A percentile compares a stretch with the other conserved stretches of the same genome.
These are phyloP conservation scores for Neofusicoccum ribis DNA, from an alignment of 2,329 filamentous ascomycete species.

Conservation along the genomic window DNA sequence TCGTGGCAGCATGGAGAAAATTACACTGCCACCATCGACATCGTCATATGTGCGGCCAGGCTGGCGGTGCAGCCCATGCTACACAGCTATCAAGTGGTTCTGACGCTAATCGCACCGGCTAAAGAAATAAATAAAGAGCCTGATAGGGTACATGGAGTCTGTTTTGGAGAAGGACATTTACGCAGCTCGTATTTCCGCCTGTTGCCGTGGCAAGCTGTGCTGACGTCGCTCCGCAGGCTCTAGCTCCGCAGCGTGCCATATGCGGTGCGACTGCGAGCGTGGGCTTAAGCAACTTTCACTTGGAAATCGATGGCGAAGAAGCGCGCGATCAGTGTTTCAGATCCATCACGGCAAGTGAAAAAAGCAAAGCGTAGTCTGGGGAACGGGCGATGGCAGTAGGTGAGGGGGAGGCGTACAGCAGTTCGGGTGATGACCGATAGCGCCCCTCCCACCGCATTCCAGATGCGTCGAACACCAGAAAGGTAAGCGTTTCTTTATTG, in stretches of 20 bases:
- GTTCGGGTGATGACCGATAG: neutral
- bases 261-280: slow-evolving; percentile 5
- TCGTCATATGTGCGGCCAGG: neutral
- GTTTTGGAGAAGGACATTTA: neutral
- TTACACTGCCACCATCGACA: neutral
- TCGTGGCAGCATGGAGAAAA: neutral
- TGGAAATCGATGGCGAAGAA: neutral
- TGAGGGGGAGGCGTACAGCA: neutral
- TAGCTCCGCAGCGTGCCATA: slow-evolving; percentile 11
- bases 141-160: neutral
- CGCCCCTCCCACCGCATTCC: neutral
- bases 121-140: neutral
- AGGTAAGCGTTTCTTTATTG: slow-evolving; percentile 6
- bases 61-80: slow-evolving; percentile 1
- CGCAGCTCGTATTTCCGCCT: slow-evolving; percentile 10
- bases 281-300: neutral
- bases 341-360: neutral
- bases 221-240: slow-evolving; percentile 13
- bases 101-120: neutral
- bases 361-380: neutral
- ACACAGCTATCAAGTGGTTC: neutral
- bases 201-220: slow-evolving; percentile 16
- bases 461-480: neutral
- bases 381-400: neutral
- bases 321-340: slow-evolving; percentile 1